A percentile compares a stretch with the other conserved stretches of the same genome.
Conservation (phyloP, 2,329 filamentous ascomycete species). For the Colletotrichum theobromicola region DNA sequence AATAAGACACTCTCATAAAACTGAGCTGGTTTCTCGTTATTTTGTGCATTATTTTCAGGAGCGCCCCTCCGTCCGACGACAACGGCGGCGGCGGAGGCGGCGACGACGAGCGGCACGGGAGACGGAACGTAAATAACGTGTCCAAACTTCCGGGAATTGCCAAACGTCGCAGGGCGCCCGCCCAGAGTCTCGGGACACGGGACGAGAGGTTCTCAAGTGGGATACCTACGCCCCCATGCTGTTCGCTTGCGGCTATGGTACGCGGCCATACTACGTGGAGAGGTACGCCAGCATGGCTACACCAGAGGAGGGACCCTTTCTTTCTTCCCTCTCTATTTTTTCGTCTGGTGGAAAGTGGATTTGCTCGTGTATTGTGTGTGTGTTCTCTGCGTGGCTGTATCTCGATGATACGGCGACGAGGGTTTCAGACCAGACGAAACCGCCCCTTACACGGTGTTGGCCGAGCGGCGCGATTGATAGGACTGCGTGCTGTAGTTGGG, state of each 20-base stretch:
- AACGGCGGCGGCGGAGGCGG: not conserved
- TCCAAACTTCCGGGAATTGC: not conserved
- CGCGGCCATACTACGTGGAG: not conserved
- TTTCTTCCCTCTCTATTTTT: not conserved
- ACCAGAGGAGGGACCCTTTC: not conserved
- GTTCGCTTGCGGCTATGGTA: not conserved
- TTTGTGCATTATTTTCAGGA: not conserved
- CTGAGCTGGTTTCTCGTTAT: not conserved
- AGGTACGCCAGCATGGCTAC: not conserved
- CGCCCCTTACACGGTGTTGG: not conserved
- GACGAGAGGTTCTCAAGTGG: not conserved
- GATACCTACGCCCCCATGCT: not conserved
- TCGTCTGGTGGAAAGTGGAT: not conserved
- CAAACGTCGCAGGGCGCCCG: not conserved
- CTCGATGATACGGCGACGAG: conserved; percentile 13
- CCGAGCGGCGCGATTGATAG: not conserved
- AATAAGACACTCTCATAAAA: not conserved
- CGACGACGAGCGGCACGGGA: not conserved
- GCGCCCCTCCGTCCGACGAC: not conserved
- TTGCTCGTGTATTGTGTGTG: not conserved
- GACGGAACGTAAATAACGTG: not conserved
- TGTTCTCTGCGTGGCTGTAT: not conserved
- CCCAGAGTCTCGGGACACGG: not conserved
- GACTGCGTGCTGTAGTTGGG: not conserved
- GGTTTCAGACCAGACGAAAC: conserved; percentile 14